Percentiles rank a stretch among this genome's conserved stretches.
phyloP scores from a whole-genome alignment of 2,329 filamentous ascomycete species.

The Monosporascus sp. region DNA sequence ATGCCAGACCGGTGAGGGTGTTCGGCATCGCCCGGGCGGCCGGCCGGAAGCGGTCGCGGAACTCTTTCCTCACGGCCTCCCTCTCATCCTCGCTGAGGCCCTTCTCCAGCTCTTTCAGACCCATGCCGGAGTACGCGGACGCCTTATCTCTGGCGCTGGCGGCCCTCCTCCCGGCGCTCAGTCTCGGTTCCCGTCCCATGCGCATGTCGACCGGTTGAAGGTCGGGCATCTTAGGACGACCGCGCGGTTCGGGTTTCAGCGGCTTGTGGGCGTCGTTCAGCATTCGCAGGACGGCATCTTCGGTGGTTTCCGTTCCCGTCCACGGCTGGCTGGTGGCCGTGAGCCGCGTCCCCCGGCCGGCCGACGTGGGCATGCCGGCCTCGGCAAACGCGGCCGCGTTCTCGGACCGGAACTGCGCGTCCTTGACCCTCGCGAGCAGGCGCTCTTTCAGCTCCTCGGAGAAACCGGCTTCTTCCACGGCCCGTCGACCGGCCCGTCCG shows the following conservation, averaged over 20 bases:
- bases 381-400: conserved; percentile 44
- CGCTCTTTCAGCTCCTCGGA: conserved; percentile 56
- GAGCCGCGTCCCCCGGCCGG: conserved; percentile 62
- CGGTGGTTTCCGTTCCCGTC: conserved; percentile 69
- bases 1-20: conserved; percentile 70
- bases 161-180: conserved; percentile 41
- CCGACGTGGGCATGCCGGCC: conserved; percentile 46
- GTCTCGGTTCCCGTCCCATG: conserved; percentile 33
- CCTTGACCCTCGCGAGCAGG: conserved; percentile 51
- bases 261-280: conserved; percentile 73
- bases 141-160: conserved; percentile 55
- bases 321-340: conserved; percentile 66
- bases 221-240: conserved; percentile 37
- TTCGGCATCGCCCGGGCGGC: conserved; percentile 68
- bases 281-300: conserved; percentile 80
- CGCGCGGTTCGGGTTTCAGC: conserved; percentile 46
- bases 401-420: conserved; percentile 49
- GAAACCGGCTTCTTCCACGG: conserved; percentile 59
- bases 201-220: conserved; percentile 49
- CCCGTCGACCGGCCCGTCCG: conserved; percentile 53
- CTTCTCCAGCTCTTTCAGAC: conserved; percentile 43
- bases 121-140: conserved; percentile 43
- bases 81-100: conserved; percentile 66
- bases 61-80: conserved; percentile 64
- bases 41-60: conserved; percentile 76